These are phyloP conservation scores for Begonia peltatifolia DNA, from an alignment of 306 rosid genomes.

Conservation along the genomic window DNA sequence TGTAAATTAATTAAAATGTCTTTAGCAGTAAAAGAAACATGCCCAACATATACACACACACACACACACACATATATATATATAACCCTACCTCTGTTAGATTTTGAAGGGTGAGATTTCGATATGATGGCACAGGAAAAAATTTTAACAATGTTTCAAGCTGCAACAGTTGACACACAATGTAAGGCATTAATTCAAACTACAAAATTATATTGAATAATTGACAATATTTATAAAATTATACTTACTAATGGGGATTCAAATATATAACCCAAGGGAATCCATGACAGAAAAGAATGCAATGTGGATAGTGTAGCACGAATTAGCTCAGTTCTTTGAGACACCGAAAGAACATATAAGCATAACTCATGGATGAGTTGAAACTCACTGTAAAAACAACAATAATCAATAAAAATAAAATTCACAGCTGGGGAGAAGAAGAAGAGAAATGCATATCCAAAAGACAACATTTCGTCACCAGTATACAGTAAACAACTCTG, in stretches of 20 bases:
- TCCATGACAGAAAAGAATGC: constrained; percentile 98
- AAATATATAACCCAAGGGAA: constrained; percentile 94
- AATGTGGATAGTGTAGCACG: constrained; percentile 87
- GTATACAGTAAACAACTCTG: too few species aligned
- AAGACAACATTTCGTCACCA: too few species aligned
- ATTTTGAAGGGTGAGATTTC: constrained; percentile 85
- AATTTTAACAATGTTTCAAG: constrained; percentile 88
- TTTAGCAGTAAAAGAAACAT: too few species aligned
- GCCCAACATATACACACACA: too few species aligned
- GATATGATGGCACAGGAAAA: constrained; percentile 75
- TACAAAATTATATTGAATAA: too few species aligned
- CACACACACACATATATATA: too few species aligned
- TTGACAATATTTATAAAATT: too few species aligned
- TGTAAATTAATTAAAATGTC: too few species aligned
- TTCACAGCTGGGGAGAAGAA: too few species aligned
- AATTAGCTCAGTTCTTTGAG: constrained; percentile 86
- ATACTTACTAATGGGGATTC: constrained; percentile 82
- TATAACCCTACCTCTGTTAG: constrained; percentile 54
- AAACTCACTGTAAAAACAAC: constrained; percentile 58
- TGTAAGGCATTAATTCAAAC: constrained; percentile 4
- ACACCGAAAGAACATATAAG: constrained; percentile 84
- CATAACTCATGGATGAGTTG: constrained; percentile 97
- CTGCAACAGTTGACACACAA: constrained; percentile 22
- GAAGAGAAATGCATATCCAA: too few species aligned
- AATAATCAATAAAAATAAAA: too few species aligned